phyloP scores from a whole-genome alignment of 2,329 filamentous ascomycete genomes.

The Colletotrichum nymphaeae region DNA sequence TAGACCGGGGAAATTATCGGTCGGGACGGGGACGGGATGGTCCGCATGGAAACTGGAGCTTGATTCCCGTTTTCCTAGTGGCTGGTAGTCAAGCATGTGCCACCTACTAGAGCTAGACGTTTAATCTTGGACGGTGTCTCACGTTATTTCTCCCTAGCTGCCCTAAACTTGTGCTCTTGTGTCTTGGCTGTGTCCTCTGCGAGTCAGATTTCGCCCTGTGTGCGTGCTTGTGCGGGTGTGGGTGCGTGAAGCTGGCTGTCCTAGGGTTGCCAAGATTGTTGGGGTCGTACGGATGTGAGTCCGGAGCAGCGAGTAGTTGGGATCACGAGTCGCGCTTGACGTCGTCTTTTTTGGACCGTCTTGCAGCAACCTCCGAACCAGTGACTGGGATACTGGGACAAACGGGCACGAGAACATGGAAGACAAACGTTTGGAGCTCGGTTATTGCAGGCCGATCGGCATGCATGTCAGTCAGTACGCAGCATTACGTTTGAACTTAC shows the following conservation, averaged over 20 bases:
- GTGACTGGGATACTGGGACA: slow-evolving; percentile 4
- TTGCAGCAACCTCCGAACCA: neutral
- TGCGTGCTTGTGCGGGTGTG: slow-evolving; percentile 18
- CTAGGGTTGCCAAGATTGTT: slow-evolving; percentile 20
- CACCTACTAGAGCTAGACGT: slow-evolving; percentile 4
- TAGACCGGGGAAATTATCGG: slow-evolving; percentile 25
- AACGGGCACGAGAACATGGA: neutral
- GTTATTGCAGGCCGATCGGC: slow-evolving; percentile 28
- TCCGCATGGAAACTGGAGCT: slow-evolving; percentile 17
- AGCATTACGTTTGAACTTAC: slow-evolving; percentile 31
- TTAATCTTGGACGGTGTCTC: slow-evolving; percentile 18
- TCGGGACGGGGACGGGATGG: slow-evolving; percentile 29
- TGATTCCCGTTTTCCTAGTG: neutral
- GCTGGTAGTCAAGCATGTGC: slow-evolving; percentile 1
- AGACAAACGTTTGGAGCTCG: slow-evolving; percentile 17
- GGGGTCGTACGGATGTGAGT: neutral
- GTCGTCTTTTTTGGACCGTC: slow-evolving; percentile 4
- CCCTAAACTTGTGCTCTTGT: neutral
- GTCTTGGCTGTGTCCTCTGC: slow-evolving; percentile 22
- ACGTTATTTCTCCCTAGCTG: slow-evolving; percentile 17
- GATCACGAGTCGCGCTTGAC: slow-evolving; percentile 24
- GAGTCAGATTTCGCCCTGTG: slow-evolving; percentile 15
- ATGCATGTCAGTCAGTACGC: slow-evolving; percentile 4
- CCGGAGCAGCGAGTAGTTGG: neutral
- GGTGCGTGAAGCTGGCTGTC: neutral